A percentile compares a stretch with the other conserved stretches of the same genome.
phyloP scores from a whole-genome alignment of 495 filamentous ascomycete species.

The Penicillium roqueforti region DNA sequence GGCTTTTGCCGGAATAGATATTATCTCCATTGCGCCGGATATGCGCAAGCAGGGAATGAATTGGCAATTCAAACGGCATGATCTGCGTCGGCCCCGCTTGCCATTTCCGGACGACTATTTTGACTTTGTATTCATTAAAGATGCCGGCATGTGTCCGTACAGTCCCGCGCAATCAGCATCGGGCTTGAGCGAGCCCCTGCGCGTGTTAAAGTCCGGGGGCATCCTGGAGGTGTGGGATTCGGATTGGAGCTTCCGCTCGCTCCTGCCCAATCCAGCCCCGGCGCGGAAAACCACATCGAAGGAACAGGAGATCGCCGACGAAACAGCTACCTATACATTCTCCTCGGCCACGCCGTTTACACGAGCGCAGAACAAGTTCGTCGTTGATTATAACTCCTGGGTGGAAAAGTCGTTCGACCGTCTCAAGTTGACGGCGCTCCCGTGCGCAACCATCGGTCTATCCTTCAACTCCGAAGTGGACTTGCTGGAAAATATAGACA shows the following conservation, averaged over 20 bases:
- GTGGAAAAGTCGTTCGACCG: constrained; percentile 69
- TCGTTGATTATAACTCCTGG: constrained; percentile 84
- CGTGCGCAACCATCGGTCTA: constrained; percentile 75
- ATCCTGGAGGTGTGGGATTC: constrained; percentile 84
- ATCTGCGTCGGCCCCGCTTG: constrained; percentile 67
- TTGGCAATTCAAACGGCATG: constrained; percentile 86
- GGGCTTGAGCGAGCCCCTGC: constrained; percentile 70
- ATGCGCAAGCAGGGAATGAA: constrained; percentile 69
- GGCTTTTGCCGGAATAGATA: constrained; percentile 79
- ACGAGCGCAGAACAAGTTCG: constrained; percentile 69
- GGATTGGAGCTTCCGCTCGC: constrained; percentile 70
- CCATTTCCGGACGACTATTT: constrained; percentile 83
- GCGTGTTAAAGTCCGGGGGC: constrained; percentile 74
- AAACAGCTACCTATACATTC: constrained; percentile 74
- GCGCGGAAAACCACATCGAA: constrained; percentile 49
- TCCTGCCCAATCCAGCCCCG: constrained; percentile 69
- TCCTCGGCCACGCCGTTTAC: constrained; percentile 78
- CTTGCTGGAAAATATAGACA: constrained; percentile 62
- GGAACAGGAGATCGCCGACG: constrained; percentile 57
- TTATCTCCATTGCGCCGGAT: constrained; percentile 70
- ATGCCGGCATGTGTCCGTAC: constrained; percentile 65
- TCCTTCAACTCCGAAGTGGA: constrained; percentile 78
- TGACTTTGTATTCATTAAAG: constrained; percentile 87
- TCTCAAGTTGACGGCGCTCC: constrained; percentile 65
- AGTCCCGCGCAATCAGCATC: constrained; percentile 57